Conservation (phyloP, 2,329 filamentous ascomycete genomes). For the Elsinoe arachidis region DNA sequence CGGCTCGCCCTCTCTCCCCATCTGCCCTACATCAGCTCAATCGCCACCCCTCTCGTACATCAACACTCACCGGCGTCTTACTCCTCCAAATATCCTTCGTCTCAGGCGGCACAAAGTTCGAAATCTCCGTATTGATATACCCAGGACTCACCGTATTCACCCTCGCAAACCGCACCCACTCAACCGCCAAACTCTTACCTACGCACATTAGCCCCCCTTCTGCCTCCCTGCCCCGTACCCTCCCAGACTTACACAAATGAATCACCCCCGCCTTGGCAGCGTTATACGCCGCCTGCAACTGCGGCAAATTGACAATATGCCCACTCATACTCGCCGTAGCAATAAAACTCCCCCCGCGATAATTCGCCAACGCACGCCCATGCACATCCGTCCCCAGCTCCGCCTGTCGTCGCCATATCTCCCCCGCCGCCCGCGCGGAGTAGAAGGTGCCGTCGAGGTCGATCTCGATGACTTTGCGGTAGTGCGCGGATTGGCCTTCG, state of each 20-base stretch:
- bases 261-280: conserved; percentile 32
- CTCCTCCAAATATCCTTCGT: conserved; percentile 65
- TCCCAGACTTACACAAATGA: conserved; percentile 33
- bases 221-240: neutral
- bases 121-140: conserved; percentile 68
- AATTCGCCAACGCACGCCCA: conserved; percentile 33
- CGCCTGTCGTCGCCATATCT: conserved; percentile 63
- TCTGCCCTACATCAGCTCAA: conserved; percentile 25
- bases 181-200: conserved; percentile 63
- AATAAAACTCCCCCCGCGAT: conserved; percentile 43
- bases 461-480: conserved; percentile 58
- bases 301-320: conserved; percentile 69
- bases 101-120: conserved; percentile 54
- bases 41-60: neutral
- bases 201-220: conserved; percentile 15
- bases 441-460: conserved; percentile 73
- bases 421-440: conserved; percentile 61
- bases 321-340: conserved; percentile 72
- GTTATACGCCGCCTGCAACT: conserved; percentile 54
- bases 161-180: conserved; percentile 68
- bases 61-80: conserved; percentile 45
- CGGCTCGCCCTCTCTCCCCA: conserved; percentile 64
- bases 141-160: conserved; percentile 63
- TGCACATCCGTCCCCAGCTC: conserved; percentile 50
- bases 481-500: conserved; percentile 55